These are phyloP conservation scores for Tolypocladium ovalisporum DNA, from an alignment of 2,329 filamentous ascomycete species.

Conservation along the genomic window DNA sequence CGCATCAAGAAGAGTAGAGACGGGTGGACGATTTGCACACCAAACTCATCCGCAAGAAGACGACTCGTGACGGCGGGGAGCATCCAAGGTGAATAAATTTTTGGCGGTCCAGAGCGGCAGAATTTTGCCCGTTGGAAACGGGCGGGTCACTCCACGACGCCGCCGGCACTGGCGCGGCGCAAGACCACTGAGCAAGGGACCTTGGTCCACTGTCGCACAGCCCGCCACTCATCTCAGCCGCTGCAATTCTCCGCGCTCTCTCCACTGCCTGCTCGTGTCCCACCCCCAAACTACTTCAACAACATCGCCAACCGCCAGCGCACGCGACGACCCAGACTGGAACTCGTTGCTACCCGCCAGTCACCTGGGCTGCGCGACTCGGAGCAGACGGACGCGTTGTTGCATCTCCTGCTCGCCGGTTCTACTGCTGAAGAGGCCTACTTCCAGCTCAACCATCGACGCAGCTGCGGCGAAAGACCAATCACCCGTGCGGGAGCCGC, in stretches of 20 bases:
- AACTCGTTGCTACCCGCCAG: not conserved
- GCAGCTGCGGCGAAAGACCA: not conserved
- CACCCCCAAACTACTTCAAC: not conserved
- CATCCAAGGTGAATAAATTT: slow-evolving; percentile 21
- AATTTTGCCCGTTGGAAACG: slow-evolving; percentile 15
- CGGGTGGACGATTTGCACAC: not conserved
- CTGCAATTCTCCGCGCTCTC: not conserved
- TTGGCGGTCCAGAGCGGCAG: slow-evolving; percentile 35
- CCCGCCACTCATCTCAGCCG: too few relatives aligned
- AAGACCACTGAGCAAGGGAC: too few relatives aligned
- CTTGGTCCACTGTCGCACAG: not conserved
- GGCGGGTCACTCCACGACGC: not conserved
- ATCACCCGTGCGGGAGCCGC: not conserved
- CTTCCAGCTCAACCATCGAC: not conserved
- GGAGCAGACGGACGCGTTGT: not conserved
- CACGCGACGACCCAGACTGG: not conserved
- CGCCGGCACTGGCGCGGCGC: not conserved
- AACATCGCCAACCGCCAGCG: not conserved
- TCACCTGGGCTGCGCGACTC: not conserved
- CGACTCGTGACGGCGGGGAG: slow-evolving; percentile 3
- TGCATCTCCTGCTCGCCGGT: not conserved
- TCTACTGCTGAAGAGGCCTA: not conserved
- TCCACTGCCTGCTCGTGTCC: not conserved
- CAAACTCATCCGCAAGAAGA: slow-evolving; percentile 7
- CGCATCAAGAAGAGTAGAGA: not conserved